Base-by-base conservation (phyloP, 208 protist genomes). In the Leishmania major region DNA sequence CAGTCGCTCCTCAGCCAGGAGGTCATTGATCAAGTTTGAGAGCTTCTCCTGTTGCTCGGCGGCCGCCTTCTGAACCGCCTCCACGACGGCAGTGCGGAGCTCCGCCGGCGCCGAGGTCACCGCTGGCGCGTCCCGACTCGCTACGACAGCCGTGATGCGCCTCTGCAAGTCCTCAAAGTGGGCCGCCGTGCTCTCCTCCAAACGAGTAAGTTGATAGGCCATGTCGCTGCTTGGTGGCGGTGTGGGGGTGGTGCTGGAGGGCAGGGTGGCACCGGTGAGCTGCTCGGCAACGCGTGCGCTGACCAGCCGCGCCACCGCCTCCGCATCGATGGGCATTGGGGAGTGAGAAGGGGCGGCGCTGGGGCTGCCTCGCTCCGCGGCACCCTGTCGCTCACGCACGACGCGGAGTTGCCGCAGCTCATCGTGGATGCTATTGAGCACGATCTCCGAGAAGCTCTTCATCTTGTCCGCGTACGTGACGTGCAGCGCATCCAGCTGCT, bases 41-140 rank as follows among this genome's bases (percentile, higher is more conserved):
- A 96, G 59, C n/a, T 80, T 78, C 75, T 93, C 90, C 71, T 93
- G 90, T 74, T 96, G 91, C 53, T 84, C 55, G 19, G 77, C 81
- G 31, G 88, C 83, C 7, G 90, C 83, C 72, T 88, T 84, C 73
- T 93, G 85, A 49, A 95, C 87, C 19, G 90, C 89, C 57, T 85
- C 83, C 60, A 89, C 79, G 35, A 94, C 76, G 59, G 81, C 85
- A n/a, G 72, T 81, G 19, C 57, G 75, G 53, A 78, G 55, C 35
- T 78, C 75, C 75, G 22, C 57, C 35, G 57, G 22, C 51, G 75
- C 31, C 35, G 75, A 49, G 53, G 57, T 28, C 55, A 43, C 35
- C 31, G 25, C 55, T 15, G 28, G 25, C 5, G 40, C 37, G 37
- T 25, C 75, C 45, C 25, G 57, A 10, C 75, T 37, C 40, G 45